Base-by-base conservation (phyloP, 495 filamentous ascomycete genomes). In the Trichodelitschia bisporula region DNA sequence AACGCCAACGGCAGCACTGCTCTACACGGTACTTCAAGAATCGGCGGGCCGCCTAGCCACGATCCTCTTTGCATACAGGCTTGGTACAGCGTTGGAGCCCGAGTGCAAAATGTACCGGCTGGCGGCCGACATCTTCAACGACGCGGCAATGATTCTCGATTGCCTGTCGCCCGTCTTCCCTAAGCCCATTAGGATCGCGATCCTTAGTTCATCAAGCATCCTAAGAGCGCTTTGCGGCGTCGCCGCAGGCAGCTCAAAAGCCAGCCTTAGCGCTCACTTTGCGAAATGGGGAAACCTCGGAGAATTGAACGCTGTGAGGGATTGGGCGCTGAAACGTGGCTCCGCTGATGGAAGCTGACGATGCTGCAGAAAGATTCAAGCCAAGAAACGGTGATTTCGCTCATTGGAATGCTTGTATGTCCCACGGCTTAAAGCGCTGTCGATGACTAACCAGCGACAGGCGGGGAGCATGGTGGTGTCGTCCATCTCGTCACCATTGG, bases 91-190 rank as follows among this genome's bases (percentile, higher is more conserved):
- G n/a, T 69, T 93, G 13, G 79, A 90, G 46, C 77, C 82, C 2
- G 84, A 93, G 48, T 90, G 79, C 58, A 93, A 93, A 42, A 78
- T 67, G 55, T 93, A 90, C 51, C 69, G 86, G 4, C 69, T 93
- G 26, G 56, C 74, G 4, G 86, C 86, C 8, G 86, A 93, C 48
- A 57, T 93, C 17, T 77, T 93, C 57, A 93, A 93, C 49, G 86
- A 93, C 48, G 53, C 68, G 12, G 83, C 80, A 23, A 78, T 92
- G 63, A 56, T 93, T 17, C 58, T 93, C 11, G 84, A 93, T 47
- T 73, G 80, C 42, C 57, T 92, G 4, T 84, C 77, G 2, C 83
- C 82, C 0, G 69, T 66, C 16, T 60, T 92, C 13, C n/a, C 6
- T n/a, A 70, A 69, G 24, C 42, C 58, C 9, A 53, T 58, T 15